Evolutionary conservation across 179 eudicot species (phyloP), one percentile per base, ranked within the genome.

Genomic region (Actinidia chinensis): DNA sequence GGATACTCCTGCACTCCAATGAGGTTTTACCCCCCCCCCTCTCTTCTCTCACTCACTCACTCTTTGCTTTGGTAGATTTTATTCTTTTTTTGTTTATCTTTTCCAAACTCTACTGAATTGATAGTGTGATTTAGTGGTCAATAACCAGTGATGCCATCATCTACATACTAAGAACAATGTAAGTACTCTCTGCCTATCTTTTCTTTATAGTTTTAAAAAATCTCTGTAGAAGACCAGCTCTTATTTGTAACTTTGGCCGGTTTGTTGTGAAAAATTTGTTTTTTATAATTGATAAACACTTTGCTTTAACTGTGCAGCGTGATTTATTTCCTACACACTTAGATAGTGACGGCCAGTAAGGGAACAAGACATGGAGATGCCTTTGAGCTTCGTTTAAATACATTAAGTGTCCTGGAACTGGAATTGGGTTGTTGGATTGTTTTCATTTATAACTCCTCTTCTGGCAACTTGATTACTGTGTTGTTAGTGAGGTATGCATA

Each of bases 341-440:
- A 46, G 99, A 93, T 75, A 90, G 98, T 80, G 99, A 84, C 88
- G 86, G 83, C 84, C 97, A 58, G 84, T 84, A 36, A 97, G 91
- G 76, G 99, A 95, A 46, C 89, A 91, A 85, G 99, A 98, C 2
- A 91, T 93, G 97, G 91, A 83, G 95, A 90, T 82, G 97, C 99
- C 60, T 95, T 95, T 88, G 99, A 95, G 86, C 95, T 89, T 85
- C 91, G n/a, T 93, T 52, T 91, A 93, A 88, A 91, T 93, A 79
- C 91, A 89, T 85, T 98, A 95, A 84, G 98, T 74, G 99, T 95
- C 55, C n/a, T 86, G 99, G 83, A 95, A n/a, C 97, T 28, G 99
- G 99, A 71, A 23, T 95, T 74, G 93, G 99, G 99, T 98, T 95
- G 60, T 98, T 97, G 52, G 99, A 95, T 81, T 95, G 99, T 79